A percentile compares a stretch with the other conserved stretches of the same genome.
Evolutionary conservation across 495 filamentous ascomycete genomes (phyloP).

Genomic region (Penicillium desertorum): DNA sequence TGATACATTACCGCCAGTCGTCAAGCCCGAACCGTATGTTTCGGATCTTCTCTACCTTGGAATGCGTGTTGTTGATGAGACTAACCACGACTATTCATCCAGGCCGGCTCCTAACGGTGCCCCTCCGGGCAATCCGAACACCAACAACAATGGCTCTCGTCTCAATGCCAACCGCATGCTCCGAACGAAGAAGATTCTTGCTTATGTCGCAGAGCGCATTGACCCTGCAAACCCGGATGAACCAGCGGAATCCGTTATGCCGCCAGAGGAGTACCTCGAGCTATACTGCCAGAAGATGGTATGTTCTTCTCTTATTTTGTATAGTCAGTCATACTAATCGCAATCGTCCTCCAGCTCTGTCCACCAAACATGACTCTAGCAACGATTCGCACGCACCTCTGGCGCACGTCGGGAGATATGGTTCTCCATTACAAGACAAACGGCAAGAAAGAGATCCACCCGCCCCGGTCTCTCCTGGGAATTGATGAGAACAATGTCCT

Average conservation of each 20-base stretch:
- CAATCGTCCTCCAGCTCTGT: conserved; percentile 45
- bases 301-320: conserved; percentile 30
- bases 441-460: conserved; percentile 59
- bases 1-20: conserved; percentile 69
- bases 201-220: conserved; percentile 88
- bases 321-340: background rate
- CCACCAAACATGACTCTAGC: conserved; percentile 82
- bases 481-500: conserved; percentile 22
- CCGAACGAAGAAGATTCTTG: conserved; percentile 89
- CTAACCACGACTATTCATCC: background rate
- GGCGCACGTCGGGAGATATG: conserved; percentile 90
- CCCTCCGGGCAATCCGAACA: conserved; percentile 16
- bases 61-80: background rate
- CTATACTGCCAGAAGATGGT: conserved; percentile 92
- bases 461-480: conserved; percentile 22
- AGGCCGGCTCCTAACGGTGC: conserved; percentile 29
- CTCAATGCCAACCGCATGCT: conserved; percentile 98
- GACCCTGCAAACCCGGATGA: conserved; percentile 58
- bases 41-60: background rate
- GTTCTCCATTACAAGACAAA: conserved; percentile 88
- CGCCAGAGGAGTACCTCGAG: conserved; percentile 90
- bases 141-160: conserved; percentile 64
- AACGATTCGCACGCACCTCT: conserved; percentile 84
- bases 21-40: conserved; percentile 57
- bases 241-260: conserved; percentile 59